These are phyloP conservation scores for Omphalotus guepiniiformis DNA, from an alignment of 768 basidiomycete genomes.

Conservation along the genomic window DNA sequence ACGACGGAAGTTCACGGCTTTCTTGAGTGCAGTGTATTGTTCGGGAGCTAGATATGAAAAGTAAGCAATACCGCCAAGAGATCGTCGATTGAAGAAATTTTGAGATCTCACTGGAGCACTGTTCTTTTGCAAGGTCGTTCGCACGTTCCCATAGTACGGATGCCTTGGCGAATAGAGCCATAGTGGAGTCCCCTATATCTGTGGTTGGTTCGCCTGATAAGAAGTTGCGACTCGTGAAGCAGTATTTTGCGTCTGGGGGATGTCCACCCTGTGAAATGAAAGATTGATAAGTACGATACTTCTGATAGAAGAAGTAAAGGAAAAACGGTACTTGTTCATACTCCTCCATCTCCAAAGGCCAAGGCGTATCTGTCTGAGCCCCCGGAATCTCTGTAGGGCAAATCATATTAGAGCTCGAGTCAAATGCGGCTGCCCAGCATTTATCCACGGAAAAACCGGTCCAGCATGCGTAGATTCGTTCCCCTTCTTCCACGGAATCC, in stretches of 20 bases:
- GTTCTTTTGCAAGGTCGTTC: background rate
- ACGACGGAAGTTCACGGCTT: background rate
- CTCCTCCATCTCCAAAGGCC: slow-evolving; percentile 26
- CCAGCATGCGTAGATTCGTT: slow-evolving; percentile 22
- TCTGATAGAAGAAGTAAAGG: background rate
- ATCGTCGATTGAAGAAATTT: background rate
- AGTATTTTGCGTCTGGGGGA: background rate
- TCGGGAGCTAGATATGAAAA: background rate
- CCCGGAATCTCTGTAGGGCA: slow-evolving; percentile 19
- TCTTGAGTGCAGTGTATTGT: background rate
- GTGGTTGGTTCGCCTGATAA: background rate
- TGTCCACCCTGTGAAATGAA: background rate
- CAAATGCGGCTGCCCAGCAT: slow-evolving; percentile 24
- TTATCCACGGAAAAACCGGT: slow-evolving; percentile 28
- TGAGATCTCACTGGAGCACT: background rate
- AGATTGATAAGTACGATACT: background rate
- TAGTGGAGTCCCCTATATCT: background rate
- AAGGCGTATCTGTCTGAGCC: slow-evolving; percentile 28
- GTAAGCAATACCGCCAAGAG: no score
- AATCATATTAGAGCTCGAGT: slow-evolving; percentile 19
- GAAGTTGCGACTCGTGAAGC: background rate
- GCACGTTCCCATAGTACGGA: background rate
- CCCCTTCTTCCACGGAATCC: slow-evolving; percentile 23
- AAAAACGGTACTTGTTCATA: background rate
- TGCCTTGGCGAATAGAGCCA: background rate